Conservation (phyloP, 805 yeast species). For the Metschnikowia bowlesiae region DNA sequence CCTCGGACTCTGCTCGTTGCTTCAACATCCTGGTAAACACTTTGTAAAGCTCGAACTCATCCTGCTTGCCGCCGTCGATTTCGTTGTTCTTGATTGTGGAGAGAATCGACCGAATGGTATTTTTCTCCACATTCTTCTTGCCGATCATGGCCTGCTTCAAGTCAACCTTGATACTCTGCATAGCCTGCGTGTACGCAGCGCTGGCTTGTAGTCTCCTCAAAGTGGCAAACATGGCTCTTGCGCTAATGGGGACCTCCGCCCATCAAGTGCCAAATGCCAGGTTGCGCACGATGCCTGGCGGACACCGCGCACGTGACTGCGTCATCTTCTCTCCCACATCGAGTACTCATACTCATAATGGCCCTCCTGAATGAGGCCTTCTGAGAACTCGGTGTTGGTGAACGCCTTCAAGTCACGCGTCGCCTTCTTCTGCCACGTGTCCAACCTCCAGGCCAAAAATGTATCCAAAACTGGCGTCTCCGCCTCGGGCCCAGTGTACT, state of each 20-base stretch:
- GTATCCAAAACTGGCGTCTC: conserved; percentile 61
- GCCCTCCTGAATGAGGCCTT: conserved; percentile 33
- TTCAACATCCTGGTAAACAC: conserved; percentile 36
- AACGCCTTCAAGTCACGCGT: conserved; percentile 33
- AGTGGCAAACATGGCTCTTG: conserved; percentile 14
- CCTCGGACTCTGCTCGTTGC: conserved; percentile 48
- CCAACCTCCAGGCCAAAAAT: conserved; percentile 42
- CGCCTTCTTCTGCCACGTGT: conserved; percentile 35
- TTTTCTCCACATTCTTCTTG: conserved; percentile 26
- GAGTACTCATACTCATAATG: conserved; percentile 54
- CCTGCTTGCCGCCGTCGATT: conserved; percentile 22
- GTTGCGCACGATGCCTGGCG: neutral
- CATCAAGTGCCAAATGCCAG: too few relatives aligned
- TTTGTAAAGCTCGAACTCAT: conserved; percentile 18
- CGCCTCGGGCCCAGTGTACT: conserved; percentile 20
- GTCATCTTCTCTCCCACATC: conserved; percentile 42
- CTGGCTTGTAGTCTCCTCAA: conserved; percentile 28
- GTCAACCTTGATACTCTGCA: conserved; percentile 17
- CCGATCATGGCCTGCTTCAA: conserved; percentile 25
- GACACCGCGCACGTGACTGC: neutral
- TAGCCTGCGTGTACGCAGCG: conserved; percentile 29
- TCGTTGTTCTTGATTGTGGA: conserved; percentile 41
- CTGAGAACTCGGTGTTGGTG: conserved; percentile 29
- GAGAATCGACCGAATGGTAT: conserved; percentile 41
- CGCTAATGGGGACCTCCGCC: too few relatives aligned